Evolutionary conservation across 129 eudicot species (phyloP), one percentile per base, ranked within the genome.

Genomic region (Saussurea involucrata): DNA sequence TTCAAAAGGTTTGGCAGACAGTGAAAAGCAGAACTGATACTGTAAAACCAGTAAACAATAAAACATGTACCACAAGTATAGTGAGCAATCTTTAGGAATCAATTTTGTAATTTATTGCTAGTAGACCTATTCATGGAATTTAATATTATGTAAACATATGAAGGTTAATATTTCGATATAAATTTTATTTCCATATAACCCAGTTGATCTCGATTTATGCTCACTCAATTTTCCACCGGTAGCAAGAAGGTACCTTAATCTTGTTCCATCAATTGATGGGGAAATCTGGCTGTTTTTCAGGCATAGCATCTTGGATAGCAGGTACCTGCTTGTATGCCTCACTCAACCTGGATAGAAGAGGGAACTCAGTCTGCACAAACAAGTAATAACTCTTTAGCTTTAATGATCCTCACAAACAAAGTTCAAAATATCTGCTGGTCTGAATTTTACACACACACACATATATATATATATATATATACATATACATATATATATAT

Each of bases 281-380:
- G 63, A 69, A 69, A 79, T 92, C 96, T 17, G 90, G 92, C 84
- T 92, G 92, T 18, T 84, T 89, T 73, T 80, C 93, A 6, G 92
- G 91, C 75, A 84, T 70, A 36, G 94, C 89, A 55, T 84, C 81
- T 72, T 68, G 80, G 64, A 89, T 87, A 24, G 91, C 91, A 21
- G 91, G 82, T 65, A 82, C 81, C 28, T 86, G 78, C 28, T 63
- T 68, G 83, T 92, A 92, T 21, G 93, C 83, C 63, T 84, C 89
- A 24, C 76, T 57, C 18, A 92, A 13, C 84, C 88, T 88, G 0
- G 79, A 80, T 31, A 92, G 77, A 57, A 86, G 55, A 72, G 91
- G 97, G 76, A 79, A 92, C 33, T 79, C 86, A 12, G 71, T 78
- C 96, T 92, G 81, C 86, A 68, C 46, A 46, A 20, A 46, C n/a